Evolutionary conservation across 805 yeast species (phyloP), one percentile per base, ranked within the genome.

Genomic region (Starmerella potacharoeniae): DNA sequence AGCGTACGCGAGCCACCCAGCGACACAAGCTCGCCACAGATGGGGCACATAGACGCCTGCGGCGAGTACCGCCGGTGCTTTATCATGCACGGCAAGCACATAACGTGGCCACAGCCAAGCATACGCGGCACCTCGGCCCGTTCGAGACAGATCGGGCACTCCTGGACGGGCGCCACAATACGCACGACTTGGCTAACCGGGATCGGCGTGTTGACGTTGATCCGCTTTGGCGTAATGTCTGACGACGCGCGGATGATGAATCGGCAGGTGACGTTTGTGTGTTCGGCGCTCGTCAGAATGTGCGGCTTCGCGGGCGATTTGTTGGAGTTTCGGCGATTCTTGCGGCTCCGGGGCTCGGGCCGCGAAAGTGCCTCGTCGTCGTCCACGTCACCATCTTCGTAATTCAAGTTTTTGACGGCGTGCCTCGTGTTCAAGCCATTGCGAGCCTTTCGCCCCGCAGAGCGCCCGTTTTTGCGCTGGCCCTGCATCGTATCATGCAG

Each of bases 51-150:
- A 16, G 53, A 46, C 3, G 60, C 58, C 8, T 52, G 44, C 17
- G 53, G 58, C 10, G 63, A 53, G 54, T 52, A 80, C 39, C 79
- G 84, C 45, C 87, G 71, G 63, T 86, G 79, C 46, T 89, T 78
- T 54, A 89, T 68, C 34, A 91, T 69, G 68, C 99, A 93, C 13
- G 89, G 80, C 54, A 80, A 75, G 66, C 99, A 93, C 64, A 93
- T 80, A 14, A 89, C 77, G 66, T 93, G 99, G 5, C 99, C 98
- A 71, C 99, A 93, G 11, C 82, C 77, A 33, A 88, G 82, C 97
- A 93, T 95, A 54, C 97, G 74, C 2, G 98, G 97, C 0, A 97
- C 96, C 16, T 85, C 78, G 13, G 93, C 86, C 13, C 81, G 82
- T 51, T 87, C 77, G 13, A 93, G 72, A 67, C 99, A 93, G 31